Base-by-base conservation (phyloP, 768 basidiomycete species). In the Leccinum pellstonianum region DNA sequence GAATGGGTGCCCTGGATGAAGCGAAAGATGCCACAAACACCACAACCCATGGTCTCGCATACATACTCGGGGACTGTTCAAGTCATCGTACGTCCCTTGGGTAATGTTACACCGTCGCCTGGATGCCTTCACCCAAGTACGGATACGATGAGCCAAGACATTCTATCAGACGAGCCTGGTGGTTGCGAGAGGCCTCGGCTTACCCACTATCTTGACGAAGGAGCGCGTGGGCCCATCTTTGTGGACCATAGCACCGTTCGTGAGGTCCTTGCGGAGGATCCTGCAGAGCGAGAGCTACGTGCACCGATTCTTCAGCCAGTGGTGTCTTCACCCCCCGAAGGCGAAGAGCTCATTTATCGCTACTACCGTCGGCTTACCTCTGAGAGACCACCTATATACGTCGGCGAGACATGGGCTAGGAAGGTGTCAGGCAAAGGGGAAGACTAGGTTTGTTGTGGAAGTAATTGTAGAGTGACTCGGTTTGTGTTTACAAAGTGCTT, bases 361-460 rank as follows among this genome's bases (percentile, higher is more conserved):
- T 65, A 64, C 15, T 49, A 49, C 25, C 48, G 7, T 49, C 25
- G 14, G 11, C 48, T 27, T 27, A 19, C 19, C n/a, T 12, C 29
- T 31, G 12, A 21, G 12, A 51, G 17, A 31, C 56, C 37, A 3
- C 17, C 21, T 27, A 63, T 64, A 5, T 64, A 61, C 8, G 56
- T 64, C 17, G 63, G 63, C 1, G 62, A 61, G 15, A 64, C 63
- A 1, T 64, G 59, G 59, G 37, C 35, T 10, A 60, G 56, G 33
- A 65, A 53, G 21, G 52, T 48, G 21, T 21, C 21, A 12, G 23
- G 23, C 7, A 48, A 48, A 21, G 21, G 21, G 38, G 4, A 35
- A 35, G 12, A 35, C 33, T 35, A 14, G 31, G 33, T 33, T 33
- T 33, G 33, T 35, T 14, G 33, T 35, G 12, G 33, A 35, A 35